Evolutionary conservation across 2,329 filamentous ascomycete genomes (phyloP), one percentile per base, ranked within the genome.

Genomic region (Sporothrix protearum): DNA sequence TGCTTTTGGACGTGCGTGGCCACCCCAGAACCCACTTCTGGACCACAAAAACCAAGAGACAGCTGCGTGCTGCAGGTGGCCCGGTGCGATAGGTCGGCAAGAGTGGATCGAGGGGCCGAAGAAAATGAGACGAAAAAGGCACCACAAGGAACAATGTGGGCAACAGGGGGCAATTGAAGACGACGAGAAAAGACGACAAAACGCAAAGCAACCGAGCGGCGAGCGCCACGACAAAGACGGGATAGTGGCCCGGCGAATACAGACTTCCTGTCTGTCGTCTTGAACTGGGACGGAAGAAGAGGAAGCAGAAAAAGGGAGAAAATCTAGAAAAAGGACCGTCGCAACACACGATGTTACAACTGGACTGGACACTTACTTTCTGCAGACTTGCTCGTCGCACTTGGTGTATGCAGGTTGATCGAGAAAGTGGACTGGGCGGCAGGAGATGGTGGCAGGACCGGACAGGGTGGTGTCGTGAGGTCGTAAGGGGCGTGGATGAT

Each of bases 211-310:
- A 36, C 22, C 16, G 55, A 9, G 28, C 57, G 53, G 25, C 55
- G 55, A 59, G 42, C 25, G 19, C 39, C 36, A 42, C 33, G 51
- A 57, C 51, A 47, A 71, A 71, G 47, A 67, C 51, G 69, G 61
- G 67, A 59, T 55, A 49, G 69, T 67, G 61, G 69, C 61, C 69
- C 61, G 61, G 70, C 63, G 42, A 36, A 59, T 71, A 64, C 45
- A 68, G 63, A n/a, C 49, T 57, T 9, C 42, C 19, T 12, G n/a
- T 10, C 10, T 14, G 59, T 22, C 9, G 45, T 55, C 42, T 30
- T 51, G 22, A 22, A 63, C 19, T 19, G 30, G 9, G 25, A 59
- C 12, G 22, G 42, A 47, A 45, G 39, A 45, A 14, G 14, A 45
- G 39, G 39, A 12, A 14, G 12, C 10, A 45, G 39, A 14, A n/a